phyloP scores from a whole-genome alignment of 2,329 filamentous ascomycete species.

The Calonectria multiphialidica region DNA sequence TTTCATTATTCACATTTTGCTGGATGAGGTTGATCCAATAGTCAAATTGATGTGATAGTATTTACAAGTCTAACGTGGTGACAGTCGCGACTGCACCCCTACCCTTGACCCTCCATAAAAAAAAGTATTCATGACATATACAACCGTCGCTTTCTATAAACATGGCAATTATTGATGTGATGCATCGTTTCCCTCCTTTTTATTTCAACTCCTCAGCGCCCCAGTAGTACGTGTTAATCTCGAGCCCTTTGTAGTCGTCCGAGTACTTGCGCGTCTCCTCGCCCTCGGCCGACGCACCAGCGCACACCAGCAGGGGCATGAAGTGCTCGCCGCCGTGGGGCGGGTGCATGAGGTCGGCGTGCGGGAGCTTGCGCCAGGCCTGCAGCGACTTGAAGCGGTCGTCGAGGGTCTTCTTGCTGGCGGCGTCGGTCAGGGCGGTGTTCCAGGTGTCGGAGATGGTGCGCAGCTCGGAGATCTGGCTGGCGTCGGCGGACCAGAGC shows the following conservation, averaged over 20 bases:
- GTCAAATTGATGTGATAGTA: not conserved
- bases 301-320: conserved; percentile 69
- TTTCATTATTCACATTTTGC: too few relatives aligned
- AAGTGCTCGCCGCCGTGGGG: conserved; percentile 68
- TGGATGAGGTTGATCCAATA: not conserved
- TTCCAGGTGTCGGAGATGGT: conserved; percentile 58
- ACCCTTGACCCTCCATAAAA: not conserved
- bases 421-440: conserved; percentile 55
- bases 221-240: conserved; percentile 70
- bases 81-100: not conserved
- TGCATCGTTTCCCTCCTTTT: not conserved
- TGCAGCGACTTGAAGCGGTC: conserved; percentile 55
- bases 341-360: conserved; percentile 67
- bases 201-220: conserved; percentile 44
- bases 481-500: conserved; percentile 41
- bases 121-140: not conserved
- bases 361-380: conserved; percentile 61
- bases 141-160: conserved; percentile 8
- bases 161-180: not conserved
- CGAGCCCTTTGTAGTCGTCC: conserved; percentile 62
- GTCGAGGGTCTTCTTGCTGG: conserved; percentile 46
- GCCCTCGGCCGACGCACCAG: conserved; percentile 60
- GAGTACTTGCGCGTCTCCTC: conserved; percentile 58
- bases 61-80: not conserved
- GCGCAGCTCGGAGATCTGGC: conserved; percentile 41